Conservation (phyloP, 768 basidiomycete genomes). For the Pulveroboletus sp. region DNA sequence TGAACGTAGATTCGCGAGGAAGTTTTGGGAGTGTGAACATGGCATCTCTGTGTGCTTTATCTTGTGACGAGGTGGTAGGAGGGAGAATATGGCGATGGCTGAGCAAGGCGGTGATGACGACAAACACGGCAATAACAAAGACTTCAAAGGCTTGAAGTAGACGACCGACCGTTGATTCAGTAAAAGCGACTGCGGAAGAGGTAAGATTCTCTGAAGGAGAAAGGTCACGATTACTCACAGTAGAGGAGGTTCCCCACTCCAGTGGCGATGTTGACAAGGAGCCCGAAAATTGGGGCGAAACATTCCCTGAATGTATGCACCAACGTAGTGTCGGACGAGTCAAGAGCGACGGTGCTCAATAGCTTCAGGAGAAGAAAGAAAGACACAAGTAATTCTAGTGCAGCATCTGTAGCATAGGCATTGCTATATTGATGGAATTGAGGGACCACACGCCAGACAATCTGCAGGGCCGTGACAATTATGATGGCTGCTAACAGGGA, state of each 20-base stretch:
- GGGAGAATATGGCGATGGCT: slow-evolving; percentile 11
- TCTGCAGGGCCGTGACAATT: slow-evolving; percentile 51
- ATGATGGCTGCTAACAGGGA: slow-evolving; percentile 41
- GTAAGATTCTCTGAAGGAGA: slow-evolving; percentile 8
- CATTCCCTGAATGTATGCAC: slow-evolving; percentile 45
- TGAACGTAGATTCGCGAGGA: slow-evolving; percentile 23
- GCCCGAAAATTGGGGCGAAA: slow-evolving; percentile 44
- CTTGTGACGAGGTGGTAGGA: not conserved
- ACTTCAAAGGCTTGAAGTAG: slow-evolving; percentile 59
- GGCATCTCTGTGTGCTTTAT: not conserved
- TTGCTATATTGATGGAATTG: slow-evolving; percentile 35
- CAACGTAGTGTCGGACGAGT: slow-evolving; percentile 35
- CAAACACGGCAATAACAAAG: slow-evolving; percentile 57
- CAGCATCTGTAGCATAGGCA: slow-evolving; percentile 55
- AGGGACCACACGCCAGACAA: slow-evolving; percentile 53
- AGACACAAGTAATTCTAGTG: slow-evolving; percentile 54
- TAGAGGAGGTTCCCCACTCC: slow-evolving; percentile 51
- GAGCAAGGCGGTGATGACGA: slow-evolving; percentile 45
- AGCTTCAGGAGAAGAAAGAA: slow-evolving; percentile 60
- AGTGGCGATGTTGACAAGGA: slow-evolving; percentile 48
- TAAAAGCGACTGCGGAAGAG: slow-evolving; percentile 49
- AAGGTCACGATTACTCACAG: slow-evolving; percentile 43
- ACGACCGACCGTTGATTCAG: slow-evolving; percentile 66
- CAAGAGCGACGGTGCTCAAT: slow-evolving; percentile 44
- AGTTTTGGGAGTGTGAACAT: slow-evolving; percentile 22